A percentile compares a stretch with the other conserved stretches of the same genome.
phyloP scores from a whole-genome alignment of 2,329 filamentous ascomycete species.

The Mollisia scopiformis region DNA sequence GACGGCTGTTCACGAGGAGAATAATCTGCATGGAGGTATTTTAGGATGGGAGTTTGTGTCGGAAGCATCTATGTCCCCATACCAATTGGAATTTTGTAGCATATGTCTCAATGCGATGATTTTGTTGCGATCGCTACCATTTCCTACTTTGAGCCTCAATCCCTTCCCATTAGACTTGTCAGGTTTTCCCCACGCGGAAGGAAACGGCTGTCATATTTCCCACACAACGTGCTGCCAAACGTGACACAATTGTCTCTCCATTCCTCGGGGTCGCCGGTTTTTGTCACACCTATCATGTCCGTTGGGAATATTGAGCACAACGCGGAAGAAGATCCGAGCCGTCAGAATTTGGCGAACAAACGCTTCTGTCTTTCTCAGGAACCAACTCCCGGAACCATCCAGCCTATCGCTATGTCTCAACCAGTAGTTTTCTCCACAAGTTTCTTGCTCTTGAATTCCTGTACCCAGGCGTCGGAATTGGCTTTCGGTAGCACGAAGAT shows the following conservation, averaged over 20 bases:
- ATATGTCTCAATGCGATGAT: not conserved
- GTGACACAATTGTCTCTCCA: not conserved
- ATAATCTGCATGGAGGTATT: not conserved
- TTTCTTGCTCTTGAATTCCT: constrained; percentile 80
- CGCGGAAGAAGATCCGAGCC: not conserved
- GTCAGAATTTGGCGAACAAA: not conserved
- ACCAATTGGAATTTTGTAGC: constrained; percentile 7
- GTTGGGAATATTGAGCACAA: not conserved
- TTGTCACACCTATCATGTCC: not conserved
- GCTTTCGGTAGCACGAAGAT: constrained; percentile 80
- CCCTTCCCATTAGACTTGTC: not conserved
- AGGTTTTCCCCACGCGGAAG: not conserved
- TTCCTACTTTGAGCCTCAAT: not conserved
- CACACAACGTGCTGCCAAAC: not conserved
- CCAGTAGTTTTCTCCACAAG: constrained; percentile 43
- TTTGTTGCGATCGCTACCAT: not conserved
- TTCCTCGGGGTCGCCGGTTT: not conserved
- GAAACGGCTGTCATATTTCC: not conserved
- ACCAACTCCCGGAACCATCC: not conserved
- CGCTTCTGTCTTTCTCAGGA: not conserved
- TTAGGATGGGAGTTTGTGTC: not conserved
- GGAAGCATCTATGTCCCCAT: constrained; percentile 5
- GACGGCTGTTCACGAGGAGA: not conserved
- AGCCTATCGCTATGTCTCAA: not conserved
- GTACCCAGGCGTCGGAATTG: constrained; percentile 75